Evolutionary conservation across 441 rosid genomes (phyloP).

Genomic region (Geranium incanum): DNA sequence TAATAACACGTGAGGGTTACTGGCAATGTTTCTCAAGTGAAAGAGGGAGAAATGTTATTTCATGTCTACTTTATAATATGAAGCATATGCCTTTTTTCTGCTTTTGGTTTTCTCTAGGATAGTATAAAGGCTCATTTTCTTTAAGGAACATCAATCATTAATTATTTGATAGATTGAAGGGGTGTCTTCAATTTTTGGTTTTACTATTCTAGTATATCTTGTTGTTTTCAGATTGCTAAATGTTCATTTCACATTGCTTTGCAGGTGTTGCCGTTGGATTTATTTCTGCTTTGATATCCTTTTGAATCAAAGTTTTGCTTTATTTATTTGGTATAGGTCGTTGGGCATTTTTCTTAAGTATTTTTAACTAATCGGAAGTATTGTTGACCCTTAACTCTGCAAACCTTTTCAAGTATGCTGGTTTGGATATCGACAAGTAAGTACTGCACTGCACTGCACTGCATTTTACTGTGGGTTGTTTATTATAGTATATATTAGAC

Average conservation of each 20-base stretch:
- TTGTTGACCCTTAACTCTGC: constrained; percentile 69
- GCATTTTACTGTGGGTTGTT: constrained; percentile 13
- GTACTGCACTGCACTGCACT: constrained; percentile 35
- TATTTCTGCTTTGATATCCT: constrained; percentile 95
- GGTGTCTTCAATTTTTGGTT: not conserved
- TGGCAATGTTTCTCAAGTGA: not conserved
- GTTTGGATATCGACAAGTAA: constrained; percentile 94
- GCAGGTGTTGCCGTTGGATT: constrained; percentile 98
- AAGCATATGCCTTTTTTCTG: too few species aligned
- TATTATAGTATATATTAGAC: not conserved
- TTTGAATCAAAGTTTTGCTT: constrained; percentile 18
- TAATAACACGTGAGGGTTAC: not conserved
- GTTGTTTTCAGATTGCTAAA: constrained; percentile 21
- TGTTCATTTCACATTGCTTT: constrained; percentile 22
- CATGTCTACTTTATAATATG: not conserved
- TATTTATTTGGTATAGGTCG: constrained; percentile 1
- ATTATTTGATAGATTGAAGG: not conserved
- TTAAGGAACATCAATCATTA: not conserved
- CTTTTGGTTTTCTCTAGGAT: too few species aligned
- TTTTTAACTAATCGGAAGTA: constrained; percentile 19
- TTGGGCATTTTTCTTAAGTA: not conserved
- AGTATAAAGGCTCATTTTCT: not conserved
- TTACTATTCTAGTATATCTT: constrained; percentile 7
- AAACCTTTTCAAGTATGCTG: constrained; percentile 98
- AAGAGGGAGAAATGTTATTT: not conserved